phyloP scores from a whole-genome alignment of 805 yeast genomes.

The Ascoidea tarda region DNA sequence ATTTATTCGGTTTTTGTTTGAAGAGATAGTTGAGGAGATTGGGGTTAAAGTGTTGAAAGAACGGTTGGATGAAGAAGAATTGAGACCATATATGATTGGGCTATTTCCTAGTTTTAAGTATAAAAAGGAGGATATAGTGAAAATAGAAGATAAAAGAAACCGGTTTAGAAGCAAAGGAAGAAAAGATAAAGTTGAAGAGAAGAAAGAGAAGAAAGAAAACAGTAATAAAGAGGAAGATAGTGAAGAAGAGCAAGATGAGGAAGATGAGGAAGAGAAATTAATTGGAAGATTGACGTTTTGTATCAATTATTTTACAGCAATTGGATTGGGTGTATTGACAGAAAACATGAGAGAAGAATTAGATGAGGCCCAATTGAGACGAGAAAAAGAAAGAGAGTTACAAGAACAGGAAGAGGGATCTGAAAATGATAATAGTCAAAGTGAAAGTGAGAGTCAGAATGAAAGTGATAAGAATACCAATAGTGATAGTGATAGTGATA shows the following conservation, averaged over 20 bases:
- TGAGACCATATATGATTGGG: conserved; percentile 34
- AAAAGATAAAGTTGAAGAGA: neutral
- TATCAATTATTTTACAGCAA: conserved; percentile 86
- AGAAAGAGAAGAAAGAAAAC: neutral
- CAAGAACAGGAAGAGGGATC: conserved; percentile 5
- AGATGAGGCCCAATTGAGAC: conserved; percentile 18
- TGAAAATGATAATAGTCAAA: neutral
- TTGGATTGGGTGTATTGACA: conserved; percentile 74
- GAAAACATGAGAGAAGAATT: conserved; percentile 61
- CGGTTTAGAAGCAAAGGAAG: no score
- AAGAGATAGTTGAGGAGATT: conserved; percentile 63
- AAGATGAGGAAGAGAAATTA: conserved; percentile 14
- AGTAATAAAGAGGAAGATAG: neutral
- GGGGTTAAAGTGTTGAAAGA: conserved; percentile 40
- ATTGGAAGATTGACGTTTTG: conserved; percentile 54
- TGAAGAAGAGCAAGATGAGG: conserved; percentile 13
- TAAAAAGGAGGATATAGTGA: conserved; percentile 13
- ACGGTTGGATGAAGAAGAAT: conserved; percentile 37
- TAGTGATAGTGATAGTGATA: conserved; percentile 1
- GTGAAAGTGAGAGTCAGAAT: neutral
- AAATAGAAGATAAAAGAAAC: no score
- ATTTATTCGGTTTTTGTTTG: conserved; percentile 66
- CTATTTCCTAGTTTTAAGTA: conserved; percentile 39
- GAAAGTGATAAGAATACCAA: conserved; percentile 3
- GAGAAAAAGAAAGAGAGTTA: conserved; percentile 11